These are phyloP conservation scores for Pueraria montana DNA, from an alignment of 306 rosid species.

Conservation along the genomic window DNA sequence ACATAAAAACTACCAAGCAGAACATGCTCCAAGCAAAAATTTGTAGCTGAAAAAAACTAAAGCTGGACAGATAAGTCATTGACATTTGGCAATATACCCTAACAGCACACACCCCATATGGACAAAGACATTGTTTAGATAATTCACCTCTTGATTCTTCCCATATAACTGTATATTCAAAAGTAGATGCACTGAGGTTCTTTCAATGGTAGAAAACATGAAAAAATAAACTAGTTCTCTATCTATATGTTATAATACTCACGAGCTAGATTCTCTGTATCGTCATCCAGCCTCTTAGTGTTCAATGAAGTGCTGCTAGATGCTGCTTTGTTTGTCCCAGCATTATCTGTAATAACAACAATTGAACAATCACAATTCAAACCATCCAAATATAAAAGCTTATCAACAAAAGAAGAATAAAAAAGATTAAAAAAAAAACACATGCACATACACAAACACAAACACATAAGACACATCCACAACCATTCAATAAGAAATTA, in stretches of 20 bases:
- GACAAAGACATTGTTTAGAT: neutral
- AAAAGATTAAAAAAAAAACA: neutral
- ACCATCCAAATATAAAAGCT: neutral
- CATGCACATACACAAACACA: too few relatives aligned
- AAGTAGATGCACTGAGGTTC: neutral
- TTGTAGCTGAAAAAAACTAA: neutral
- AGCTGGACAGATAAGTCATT: neutral
- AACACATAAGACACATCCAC: neutral
- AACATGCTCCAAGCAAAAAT: neutral
- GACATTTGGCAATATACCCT: neutral
- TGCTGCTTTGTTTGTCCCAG: constrained; percentile 88
- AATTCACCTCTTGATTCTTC: neutral
- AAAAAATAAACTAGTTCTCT: neutral
- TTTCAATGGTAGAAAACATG: neutral
- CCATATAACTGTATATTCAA: neutral
- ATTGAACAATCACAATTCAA: constrained; percentile 1
- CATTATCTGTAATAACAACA: constrained; percentile 52
- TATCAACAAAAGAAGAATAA: neutral
- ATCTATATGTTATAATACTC: constrained; percentile 48
- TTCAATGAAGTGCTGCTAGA: constrained; percentile 83
- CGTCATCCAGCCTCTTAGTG: constrained; percentile 91
- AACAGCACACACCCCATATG: neutral
- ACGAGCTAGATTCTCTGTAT: constrained; percentile 87
- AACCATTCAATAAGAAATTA: constrained; percentile 1
- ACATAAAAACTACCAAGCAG: neutral